A percentile compares a stretch with the other conserved stretches of the same genome.
Conservation (phyloP, 768 basidiomycete species). For the Termitomyces sp. region DNA sequence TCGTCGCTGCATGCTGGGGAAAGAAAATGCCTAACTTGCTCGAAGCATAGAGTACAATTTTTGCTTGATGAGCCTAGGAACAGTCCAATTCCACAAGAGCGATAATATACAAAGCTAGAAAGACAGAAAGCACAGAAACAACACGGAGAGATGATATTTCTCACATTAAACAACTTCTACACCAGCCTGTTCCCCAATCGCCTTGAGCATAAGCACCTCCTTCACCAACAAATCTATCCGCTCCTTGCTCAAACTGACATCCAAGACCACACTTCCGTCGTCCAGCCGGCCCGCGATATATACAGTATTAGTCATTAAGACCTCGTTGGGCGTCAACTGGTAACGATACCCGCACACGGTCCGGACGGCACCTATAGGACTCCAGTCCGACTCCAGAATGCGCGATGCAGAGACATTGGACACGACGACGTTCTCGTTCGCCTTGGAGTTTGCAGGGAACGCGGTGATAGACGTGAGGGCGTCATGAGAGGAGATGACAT, state of each 20-base stretch:
- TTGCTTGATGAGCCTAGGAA: background rate
- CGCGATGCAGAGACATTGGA: conserved; percentile 42
- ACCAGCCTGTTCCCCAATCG: conserved; percentile 1
- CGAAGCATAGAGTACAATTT: background rate
- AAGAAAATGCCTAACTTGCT: too few species aligned
- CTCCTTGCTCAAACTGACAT: conserved; percentile 32
- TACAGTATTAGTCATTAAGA: conserved; percentile 34
- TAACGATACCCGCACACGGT: conserved; percentile 41
- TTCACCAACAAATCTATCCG: conserved; percentile 28
- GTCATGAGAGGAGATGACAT: conserved; percentile 30
- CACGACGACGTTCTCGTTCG: conserved; percentile 34
- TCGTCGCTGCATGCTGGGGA: too few species aligned
- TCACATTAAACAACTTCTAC: background rate
- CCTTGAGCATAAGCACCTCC: conserved; percentile 22
- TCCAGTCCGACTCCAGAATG: conserved; percentile 41
- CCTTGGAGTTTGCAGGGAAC: conserved; percentile 33
- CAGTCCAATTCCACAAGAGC: too few species aligned
- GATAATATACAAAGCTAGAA: background rate
- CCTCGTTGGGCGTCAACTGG: conserved; percentile 33
- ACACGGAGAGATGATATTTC: background rate
- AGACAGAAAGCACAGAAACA: background rate
- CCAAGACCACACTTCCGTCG: conserved; percentile 39
- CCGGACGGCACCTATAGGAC: conserved; percentile 27
- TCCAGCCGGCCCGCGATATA: conserved; percentile 38
- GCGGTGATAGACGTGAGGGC: conserved; percentile 21